Evolutionary conservation across 148 eudicot species (phyloP).

Genomic region (Mesembryanthemum crystallinum): DNA sequence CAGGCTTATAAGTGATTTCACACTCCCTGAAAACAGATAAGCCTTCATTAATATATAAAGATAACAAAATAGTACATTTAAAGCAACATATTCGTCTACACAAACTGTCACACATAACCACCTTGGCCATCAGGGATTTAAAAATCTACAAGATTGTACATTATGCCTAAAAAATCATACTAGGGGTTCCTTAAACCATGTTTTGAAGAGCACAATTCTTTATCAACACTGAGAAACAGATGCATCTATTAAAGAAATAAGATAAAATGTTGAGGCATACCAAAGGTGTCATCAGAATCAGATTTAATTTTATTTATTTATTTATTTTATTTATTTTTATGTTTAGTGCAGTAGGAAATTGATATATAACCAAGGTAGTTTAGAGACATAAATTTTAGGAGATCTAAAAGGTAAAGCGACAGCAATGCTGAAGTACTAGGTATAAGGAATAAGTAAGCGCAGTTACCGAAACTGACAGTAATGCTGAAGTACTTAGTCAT

Average conservation of each 20-base stretch:
- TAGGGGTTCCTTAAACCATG: too few relatives aligned
- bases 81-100: background rate
- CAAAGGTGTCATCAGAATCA: too few relatives aligned
- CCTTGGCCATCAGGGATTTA: background rate
- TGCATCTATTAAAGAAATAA: background rate
- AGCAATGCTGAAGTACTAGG: background rate
- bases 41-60: background rate
- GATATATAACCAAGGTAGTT: too few relatives aligned
- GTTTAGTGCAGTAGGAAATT: too few relatives aligned
- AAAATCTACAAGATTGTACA: background rate
- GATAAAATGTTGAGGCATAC: background rate
- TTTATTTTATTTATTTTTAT: too few relatives aligned
- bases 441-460: background rate
- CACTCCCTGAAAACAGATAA: conserved; percentile 57
- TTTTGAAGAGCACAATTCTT: background rate
- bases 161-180: too few relatives aligned
- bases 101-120: background rate
- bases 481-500: conserved; percentile 86
- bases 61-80: background rate
- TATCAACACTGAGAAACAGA: background rate
- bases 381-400: too few relatives aligned
- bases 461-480: conserved; percentile 96
- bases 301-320: too few relatives aligned
- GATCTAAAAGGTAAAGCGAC: background rate
- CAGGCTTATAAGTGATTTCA: conserved; percentile 92